phyloP scores from a whole-genome alignment of 179 eudicot species.

The Carnegiea gigantea region DNA sequence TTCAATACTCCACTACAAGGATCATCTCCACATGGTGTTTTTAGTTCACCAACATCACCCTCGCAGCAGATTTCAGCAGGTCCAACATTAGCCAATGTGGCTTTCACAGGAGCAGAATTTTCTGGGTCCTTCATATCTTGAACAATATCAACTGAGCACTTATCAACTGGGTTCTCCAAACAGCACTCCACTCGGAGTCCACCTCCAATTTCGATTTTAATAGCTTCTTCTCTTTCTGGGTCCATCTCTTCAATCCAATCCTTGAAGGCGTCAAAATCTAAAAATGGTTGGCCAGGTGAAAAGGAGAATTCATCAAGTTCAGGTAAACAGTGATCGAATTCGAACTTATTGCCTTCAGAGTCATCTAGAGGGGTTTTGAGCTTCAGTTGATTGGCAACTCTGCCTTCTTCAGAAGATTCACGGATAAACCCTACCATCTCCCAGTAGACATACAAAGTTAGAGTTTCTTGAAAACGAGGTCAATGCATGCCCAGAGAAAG shows the following conservation, averaged over 20 bases:
- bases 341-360: conserved; percentile 29
- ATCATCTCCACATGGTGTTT: conserved; percentile 15
- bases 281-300: conserved; percentile 40
- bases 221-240: conserved; percentile 19
- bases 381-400: conserved; percentile 21
- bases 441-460: conserved; percentile 25
- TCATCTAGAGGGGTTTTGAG: conserved; percentile 24
- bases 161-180: conserved; percentile 8
- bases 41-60: conserved; percentile 16
- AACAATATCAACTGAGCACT: conserved; percentile 4
- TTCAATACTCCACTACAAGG: conserved; percentile 14
- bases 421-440: conserved; percentile 43
- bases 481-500: neutral
- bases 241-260: conserved; percentile 58
- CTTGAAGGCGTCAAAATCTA: conserved; percentile 56
- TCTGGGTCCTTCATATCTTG: conserved; percentile 15
- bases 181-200: conserved; percentile 7
- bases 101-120: conserved; percentile 11
- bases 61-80: conserved; percentile 18
- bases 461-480: conserved; percentile 1
- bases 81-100: conserved; percentile 14
- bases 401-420: conserved; percentile 25
- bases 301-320: conserved; percentile 50
- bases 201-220: conserved; percentile 15
- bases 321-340: conserved; percentile 30